phyloP scores from a whole-genome alignment of 1,284 basidiomycete genomes.

The Earliella scabrosa region DNA sequence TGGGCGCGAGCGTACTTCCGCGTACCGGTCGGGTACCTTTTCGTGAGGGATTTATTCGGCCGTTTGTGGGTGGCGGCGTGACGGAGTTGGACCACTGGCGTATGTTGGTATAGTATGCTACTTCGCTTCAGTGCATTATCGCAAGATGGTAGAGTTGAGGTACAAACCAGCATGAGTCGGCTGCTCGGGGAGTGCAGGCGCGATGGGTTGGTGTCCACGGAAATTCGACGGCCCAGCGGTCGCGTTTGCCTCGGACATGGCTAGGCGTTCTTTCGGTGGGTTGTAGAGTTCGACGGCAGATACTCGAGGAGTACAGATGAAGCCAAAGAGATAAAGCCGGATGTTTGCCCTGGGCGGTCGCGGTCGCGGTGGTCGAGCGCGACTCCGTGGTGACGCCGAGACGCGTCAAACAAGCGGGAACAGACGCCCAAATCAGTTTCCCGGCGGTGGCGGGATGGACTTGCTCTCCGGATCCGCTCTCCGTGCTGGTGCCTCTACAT shows the following conservation, averaged over 20 bases:
- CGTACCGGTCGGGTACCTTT: constrained; percentile 43
- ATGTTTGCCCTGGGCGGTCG: not conserved
- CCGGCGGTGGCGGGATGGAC: not conserved
- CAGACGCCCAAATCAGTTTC: not conserved
- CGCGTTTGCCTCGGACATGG: constrained; percentile 21
- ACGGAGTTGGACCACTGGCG: constrained; percentile 61
- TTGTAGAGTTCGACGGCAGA: too few relatives aligned
- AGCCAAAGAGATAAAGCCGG: not conserved
- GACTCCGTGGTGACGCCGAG: constrained; percentile 9
- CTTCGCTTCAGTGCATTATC: not conserved
- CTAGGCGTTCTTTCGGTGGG: not conserved
- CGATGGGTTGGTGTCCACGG: constrained; percentile 24
- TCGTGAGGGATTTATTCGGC: constrained; percentile 33
- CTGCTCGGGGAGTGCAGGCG: constrained; percentile 22
- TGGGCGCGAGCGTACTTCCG: constrained; percentile 37
- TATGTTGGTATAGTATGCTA: constrained; percentile 67
- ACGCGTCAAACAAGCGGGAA: constrained; percentile 16
- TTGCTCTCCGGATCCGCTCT: too few relatives aligned
- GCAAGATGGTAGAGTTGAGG: not conserved
- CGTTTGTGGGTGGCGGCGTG: constrained; percentile 51
- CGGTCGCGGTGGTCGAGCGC: constrained; percentile 20
- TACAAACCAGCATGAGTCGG: constrained; percentile 27
- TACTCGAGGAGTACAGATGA: not conserved
- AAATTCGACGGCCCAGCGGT: constrained; percentile 24
- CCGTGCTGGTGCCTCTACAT: too few relatives aligned